Evolutionary conservation across 2,329 filamentous ascomycete species (phyloP), one percentile per base, ranked within the genome.

Genomic region (Camillea tinctor): DNA sequence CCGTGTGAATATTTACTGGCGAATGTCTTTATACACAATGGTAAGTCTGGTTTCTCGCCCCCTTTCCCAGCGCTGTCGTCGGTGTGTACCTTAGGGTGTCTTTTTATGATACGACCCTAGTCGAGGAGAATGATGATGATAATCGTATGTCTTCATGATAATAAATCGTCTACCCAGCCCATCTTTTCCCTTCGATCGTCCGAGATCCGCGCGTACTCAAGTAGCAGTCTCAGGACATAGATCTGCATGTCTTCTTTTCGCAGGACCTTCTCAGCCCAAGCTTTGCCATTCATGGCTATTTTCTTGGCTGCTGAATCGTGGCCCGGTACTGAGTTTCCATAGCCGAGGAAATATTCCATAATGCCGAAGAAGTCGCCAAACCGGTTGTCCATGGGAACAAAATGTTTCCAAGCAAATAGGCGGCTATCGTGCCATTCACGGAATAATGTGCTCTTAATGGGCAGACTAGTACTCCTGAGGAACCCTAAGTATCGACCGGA

Each of bases 371-470:
- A 82, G 66, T 93, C 91, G 40, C 84, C 77, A 68, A 88, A 93
- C 1, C 87, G 84, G 69, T 85, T 90, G 71, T 93, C 89, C 83
- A 94, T 87, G 17, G 91, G 91, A 1, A 93, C 87, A 68, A 91
- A 94, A 74, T 95, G 91, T 68, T 86, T 86, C 91, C 91, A 95
- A 0, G 89, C 82, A 1, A 92, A 79, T 1, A 94, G 79, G 2
- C 91, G 81, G 51, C 82, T 84, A 71, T 93, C 90, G 69, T 93
- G 91, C 91, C 91, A 95, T 72, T 95, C 91, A 20, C 84, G 82
- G 76, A 88, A 95, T 21, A 94, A 78, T 0, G 91, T 92, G 5
- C 88, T 85, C 76, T 94, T 95, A 76, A 95, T 85, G 0, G 89
- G 89, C 8, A 93, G 73, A 17, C 84, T 88, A 1, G 85, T 90